Base-by-base conservation (phyloP, 495 filamentous ascomycete genomes). In the Aspergillus avenaceus region DNA sequence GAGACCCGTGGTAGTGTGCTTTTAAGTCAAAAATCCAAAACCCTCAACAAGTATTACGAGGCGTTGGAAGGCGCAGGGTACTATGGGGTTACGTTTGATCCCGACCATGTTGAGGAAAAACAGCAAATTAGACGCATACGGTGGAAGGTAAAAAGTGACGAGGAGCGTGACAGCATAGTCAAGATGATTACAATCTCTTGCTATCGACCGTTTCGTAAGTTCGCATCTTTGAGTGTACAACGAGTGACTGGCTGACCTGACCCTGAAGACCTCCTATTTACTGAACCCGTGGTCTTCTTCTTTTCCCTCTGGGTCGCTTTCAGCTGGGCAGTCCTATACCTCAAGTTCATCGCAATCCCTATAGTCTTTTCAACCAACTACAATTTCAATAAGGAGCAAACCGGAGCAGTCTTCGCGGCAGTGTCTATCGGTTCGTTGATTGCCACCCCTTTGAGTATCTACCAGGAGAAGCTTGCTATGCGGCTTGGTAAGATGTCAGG, bases 211-310 rank as follows among this genome's bases (percentile, higher is more conserved):
- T 95, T 97, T 68, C 81, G 73, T 79, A 56, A 62, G 71, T 67
- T 9, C 8, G 37, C 16, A 2, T 16, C 23, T 9, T 29, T 32
- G 19, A 26, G 2, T n/a, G 1, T 40, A 1, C 16, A n/a, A 45
- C 28, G 16, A 23, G 44, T 46, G 13, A 52, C 12, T 38, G 16
- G 16, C 34, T 43, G 44, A 44, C 53, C 54, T 41, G 28, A 50
- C 8, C 19, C 14, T 4, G 1, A 25, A 77, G 72, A 88, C 50
- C 75, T 97, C 23, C 84, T 97, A 19, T 70, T 89, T 58, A 96
- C 90, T 11, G 92, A 97, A 57, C 88, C 91, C 0, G 89, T 96
- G 14, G 90, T 96, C 13, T 96, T 96, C 71, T 95, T 86, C 73
- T 97, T 96, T 67, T 91, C 86, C 14, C 71, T 93, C 11, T 97